Evolutionary conservation across 352 stramenopile species (phyloP).

Genomic region (Globisporangium yorkense): DNA sequence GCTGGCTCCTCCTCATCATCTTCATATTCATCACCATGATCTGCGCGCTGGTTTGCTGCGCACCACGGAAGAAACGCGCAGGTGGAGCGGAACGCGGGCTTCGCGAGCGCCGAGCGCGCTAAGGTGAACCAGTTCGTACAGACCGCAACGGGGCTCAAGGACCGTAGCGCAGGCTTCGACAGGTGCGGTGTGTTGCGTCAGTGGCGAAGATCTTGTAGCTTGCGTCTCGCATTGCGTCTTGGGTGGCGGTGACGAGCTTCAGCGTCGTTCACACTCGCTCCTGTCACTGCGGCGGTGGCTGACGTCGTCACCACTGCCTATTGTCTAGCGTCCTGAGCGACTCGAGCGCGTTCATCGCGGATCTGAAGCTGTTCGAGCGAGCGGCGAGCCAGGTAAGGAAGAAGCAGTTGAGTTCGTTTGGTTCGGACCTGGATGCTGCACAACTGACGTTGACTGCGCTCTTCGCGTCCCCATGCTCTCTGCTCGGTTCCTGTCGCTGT

Average conservation of each 20-base stretch:
- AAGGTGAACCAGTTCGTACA: slow-evolving; percentile 32
- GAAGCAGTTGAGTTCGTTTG: background rate
- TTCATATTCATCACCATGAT: background rate
- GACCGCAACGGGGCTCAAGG: slow-evolving; percentile 24
- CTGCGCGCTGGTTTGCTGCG: background rate
- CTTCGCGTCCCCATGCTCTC: background rate
- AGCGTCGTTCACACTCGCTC: background rate
- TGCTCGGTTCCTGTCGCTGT: background rate
- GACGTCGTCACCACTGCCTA: slow-evolving; percentile 7
- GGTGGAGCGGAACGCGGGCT: slow-evolving; percentile 18
- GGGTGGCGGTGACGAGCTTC: too few relatives aligned
- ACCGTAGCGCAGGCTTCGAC: slow-evolving; percentile 15
- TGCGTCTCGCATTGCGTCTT: too few relatives aligned
- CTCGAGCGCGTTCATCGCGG: slow-evolving; percentile 18
- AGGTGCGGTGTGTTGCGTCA: slow-evolving; percentile 13
- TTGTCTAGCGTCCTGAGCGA: slow-evolving; percentile 33
- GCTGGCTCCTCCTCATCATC: background rate
- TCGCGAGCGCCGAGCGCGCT: slow-evolving; percentile 19
- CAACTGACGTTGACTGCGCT: too few relatives aligned
- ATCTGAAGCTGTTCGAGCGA: slow-evolving; percentile 43
- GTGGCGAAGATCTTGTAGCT: background rate
- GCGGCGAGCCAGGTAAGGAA: slow-evolving; percentile 33
- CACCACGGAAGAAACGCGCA: slow-evolving; percentile 27
- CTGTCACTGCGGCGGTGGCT: background rate
- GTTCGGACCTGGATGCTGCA: background rate